These are phyloP conservation scores for Phoma herbarum DNA, from an alignment of 2,329 filamentous ascomycete genomes.

Conservation along the genomic window DNA sequence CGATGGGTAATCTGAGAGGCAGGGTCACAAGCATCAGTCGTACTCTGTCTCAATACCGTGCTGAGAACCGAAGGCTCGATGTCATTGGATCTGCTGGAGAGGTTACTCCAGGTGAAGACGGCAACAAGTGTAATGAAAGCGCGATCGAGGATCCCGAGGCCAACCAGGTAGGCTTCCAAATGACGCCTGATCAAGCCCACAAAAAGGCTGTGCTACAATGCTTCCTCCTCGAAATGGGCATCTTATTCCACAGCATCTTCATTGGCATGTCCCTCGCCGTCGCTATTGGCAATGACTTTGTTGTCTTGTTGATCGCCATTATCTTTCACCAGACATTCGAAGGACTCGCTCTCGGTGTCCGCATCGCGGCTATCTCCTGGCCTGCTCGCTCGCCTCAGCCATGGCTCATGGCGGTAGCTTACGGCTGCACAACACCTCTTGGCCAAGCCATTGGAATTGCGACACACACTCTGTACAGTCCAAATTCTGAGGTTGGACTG, in stretches of 20 bases:
- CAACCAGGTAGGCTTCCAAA: conserved; percentile 23
- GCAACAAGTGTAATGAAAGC: conserved; percentile 31
- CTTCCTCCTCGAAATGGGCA: conserved; percentile 64
- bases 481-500: conserved; percentile 76
- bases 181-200: conserved; percentile 37
- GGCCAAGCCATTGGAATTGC: conserved; percentile 84
- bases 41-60: conserved; percentile 40
- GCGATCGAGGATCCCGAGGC: conserved; percentile 37
- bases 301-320: conserved; percentile 66
- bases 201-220: conserved; percentile 46
- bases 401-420: conserved; percentile 80
- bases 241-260: conserved; percentile 70
- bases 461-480: conserved; percentile 82
- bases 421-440: conserved; percentile 73
- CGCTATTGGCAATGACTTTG: conserved; percentile 62
- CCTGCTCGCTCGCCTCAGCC: conserved; percentile 46
- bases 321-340: conserved; percentile 82
- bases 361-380: conserved; percentile 78
- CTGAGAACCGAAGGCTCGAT: conserved; percentile 36
- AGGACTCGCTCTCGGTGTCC: conserved; percentile 83
- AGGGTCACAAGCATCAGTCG: conserved; percentile 41
- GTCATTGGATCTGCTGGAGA: conserved; percentile 56
- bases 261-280: conserved; percentile 69
- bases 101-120: conserved; percentile 49
- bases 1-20: conserved; percentile 36